A percentile compares a stretch with the other conserved stretches of the same genome.
phyloP scores from a whole-genome alignment of 768 basidiomycete genomes.

The Suillus bovinus region DNA sequence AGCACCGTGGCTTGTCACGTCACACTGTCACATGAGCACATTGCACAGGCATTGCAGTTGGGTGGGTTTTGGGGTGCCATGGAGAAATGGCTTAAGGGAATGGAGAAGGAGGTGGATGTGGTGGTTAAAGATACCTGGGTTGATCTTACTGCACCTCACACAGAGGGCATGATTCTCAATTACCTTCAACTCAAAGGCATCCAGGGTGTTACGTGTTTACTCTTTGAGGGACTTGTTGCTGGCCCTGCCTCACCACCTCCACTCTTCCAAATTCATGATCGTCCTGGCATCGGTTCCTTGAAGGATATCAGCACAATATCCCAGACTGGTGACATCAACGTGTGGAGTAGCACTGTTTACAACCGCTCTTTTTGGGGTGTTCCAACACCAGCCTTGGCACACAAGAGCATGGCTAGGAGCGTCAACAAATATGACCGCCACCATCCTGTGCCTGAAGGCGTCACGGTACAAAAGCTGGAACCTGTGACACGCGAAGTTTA shows the following conservation, averaged over 20 bases:
- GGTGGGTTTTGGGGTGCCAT: neutral
- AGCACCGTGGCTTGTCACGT: neutral
- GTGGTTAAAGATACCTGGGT: neutral
- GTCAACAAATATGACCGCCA: neutral
- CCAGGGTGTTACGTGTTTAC: neutral
- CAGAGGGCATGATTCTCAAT: neutral
- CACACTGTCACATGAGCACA: neutral
- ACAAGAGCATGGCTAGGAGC: neutral
- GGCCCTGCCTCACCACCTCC: neutral
- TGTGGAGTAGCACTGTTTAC: neutral
- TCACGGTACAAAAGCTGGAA: neutral
- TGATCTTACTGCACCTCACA: neutral
- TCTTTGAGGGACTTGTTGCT: neutral
- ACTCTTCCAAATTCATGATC: neutral
- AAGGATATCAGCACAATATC: neutral
- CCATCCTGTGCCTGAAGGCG: neutral
- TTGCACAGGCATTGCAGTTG: neutral
- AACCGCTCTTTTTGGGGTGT: neutral
- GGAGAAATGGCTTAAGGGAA: neutral
- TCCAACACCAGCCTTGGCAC: neutral
- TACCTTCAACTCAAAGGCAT: neutral
- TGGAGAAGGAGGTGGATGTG: neutral
- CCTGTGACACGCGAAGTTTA: neutral
- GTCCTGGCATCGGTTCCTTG: neutral
- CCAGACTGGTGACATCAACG: neutral